Percentiles rank a stretch among this genome's conserved stretches.
Evolutionary conservation across 2,329 filamentous ascomycete genomes (phyloP).

Genomic region (Curvularia sp.): DNA sequence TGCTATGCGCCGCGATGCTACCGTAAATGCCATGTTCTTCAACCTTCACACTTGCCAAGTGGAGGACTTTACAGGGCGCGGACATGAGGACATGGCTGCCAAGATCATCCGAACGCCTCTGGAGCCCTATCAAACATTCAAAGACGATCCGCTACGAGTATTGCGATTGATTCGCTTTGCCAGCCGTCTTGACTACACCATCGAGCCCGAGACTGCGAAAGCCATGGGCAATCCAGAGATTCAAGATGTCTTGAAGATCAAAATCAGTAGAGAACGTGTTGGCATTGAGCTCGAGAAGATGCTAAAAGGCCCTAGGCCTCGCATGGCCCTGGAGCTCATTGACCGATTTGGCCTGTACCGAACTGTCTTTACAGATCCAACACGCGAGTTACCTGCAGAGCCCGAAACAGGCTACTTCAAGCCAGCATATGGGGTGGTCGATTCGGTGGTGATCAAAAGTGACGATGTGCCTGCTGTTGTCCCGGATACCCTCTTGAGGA

Average conservation of each 20-base stretch:
- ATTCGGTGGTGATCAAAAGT: constrained; percentile 26
- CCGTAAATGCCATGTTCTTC: constrained; percentile 95
- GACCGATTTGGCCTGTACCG: constrained; percentile 72
- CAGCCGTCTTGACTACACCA: constrained; percentile 79
- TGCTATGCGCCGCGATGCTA: constrained; percentile 86
- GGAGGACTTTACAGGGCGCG: constrained; percentile 82
- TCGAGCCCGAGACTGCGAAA: constrained; percentile 71
- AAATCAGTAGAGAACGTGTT: constrained; percentile 91
- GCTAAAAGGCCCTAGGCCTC: constrained; percentile 72
- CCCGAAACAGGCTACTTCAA: constrained; percentile 69
- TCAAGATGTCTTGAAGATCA: constrained; percentile 76
- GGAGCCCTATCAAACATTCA: constrained; percentile 89
- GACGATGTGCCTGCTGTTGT: constrained; percentile 52
- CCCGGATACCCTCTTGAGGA: constrained; percentile 61
- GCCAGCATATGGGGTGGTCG: constrained; percentile 69
- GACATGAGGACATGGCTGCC: constrained; percentile 75
- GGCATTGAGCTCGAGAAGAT: constrained; percentile 91
- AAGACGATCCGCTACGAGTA: constrained; percentile 88
- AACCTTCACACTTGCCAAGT: constrained; percentile 81
- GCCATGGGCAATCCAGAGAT: constrained; percentile 85
- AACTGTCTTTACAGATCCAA: constrained; percentile 76
- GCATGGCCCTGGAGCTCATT: constrained; percentile 68
- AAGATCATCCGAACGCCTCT: constrained; percentile 84
- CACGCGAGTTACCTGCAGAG: constrained; percentile 57
- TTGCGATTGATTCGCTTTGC: constrained; percentile 89